Conservation (phyloP, 2,329 filamentous ascomycete genomes). For the Nectriaceae sp. region DNA sequence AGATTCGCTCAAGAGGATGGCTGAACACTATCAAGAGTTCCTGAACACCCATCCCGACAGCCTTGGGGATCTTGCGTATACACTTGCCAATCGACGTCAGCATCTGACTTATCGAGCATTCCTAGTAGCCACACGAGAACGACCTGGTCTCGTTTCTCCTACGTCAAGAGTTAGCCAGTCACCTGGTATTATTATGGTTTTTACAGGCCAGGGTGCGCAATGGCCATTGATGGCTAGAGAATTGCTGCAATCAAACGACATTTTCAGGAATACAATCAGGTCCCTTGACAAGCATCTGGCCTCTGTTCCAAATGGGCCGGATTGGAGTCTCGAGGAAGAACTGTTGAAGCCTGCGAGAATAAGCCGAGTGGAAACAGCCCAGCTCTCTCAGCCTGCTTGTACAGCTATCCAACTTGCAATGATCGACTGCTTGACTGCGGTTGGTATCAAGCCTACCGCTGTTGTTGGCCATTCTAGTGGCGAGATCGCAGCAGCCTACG, state of each 20-base stretch:
- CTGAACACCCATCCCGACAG: conserved; percentile 8
- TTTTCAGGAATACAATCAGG: conserved; percentile 10
- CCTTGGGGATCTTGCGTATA: conserved; percentile 29
- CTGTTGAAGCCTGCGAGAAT: conserved; percentile 9
- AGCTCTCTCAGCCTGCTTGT: conserved; percentile 40
- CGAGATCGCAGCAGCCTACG: conserved; percentile 48
- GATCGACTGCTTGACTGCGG: conserved; percentile 37
- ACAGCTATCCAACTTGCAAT: conserved; percentile 47
- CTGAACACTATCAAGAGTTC: conserved; percentile 23
- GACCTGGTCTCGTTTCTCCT: neutral
- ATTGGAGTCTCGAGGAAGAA: conserved; percentile 24
- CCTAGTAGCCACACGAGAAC: conserved; percentile 4
- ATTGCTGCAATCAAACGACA: conserved; percentile 11
- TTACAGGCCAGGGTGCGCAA: conserved; percentile 39
- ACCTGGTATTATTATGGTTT: conserved; percentile 24
- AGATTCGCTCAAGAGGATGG: conserved; percentile 4
- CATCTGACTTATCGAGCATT: conserved; percentile 27
- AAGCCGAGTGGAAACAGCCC: conserved; percentile 31
- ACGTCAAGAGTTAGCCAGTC: neutral
- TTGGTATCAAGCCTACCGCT: conserved; percentile 33
- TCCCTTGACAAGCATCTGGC: conserved; percentile 9
- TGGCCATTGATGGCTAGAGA: conserved; percentile 34
- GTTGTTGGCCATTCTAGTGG: conserved; percentile 46
- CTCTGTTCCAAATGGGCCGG: neutral
- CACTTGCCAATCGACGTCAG: conserved; percentile 30